phyloP scores from a whole-genome alignment of 2,329 filamentous ascomycete species.

The Fusarium staphyleae region DNA sequence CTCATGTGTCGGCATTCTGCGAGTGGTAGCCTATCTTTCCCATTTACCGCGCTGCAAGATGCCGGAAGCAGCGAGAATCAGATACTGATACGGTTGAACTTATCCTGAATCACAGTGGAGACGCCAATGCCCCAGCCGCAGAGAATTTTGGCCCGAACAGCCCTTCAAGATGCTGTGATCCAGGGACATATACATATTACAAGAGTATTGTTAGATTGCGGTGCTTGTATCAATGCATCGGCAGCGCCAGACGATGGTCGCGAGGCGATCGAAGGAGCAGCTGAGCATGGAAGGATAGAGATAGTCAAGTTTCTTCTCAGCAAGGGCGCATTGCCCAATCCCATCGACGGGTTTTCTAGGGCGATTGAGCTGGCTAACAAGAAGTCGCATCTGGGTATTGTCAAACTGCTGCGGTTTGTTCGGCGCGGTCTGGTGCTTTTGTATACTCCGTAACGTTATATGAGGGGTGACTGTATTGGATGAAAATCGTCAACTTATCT shows the following conservation, averaged over 20 bases:
- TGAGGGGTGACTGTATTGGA: too few relatives aligned
- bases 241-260: neutral
- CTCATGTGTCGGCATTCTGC: fast-evolving
- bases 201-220: neutral
- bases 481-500: too few relatives aligned
- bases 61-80: neutral
- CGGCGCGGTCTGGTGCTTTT: too few relatives aligned
- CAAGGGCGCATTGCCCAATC: neutral
- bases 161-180: constrained; percentile 1
- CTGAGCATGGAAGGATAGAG: constrained; percentile 14
- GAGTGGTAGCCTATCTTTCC: neutral
- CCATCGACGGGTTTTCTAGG: neutral
- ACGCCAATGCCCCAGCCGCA: neutral
- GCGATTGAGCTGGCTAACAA: constrained; percentile 5
- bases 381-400: constrained; percentile 1
- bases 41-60: neutral
- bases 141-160: neutral
- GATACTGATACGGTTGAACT: neutral
- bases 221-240: neutral
- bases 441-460: too few relatives aligned
- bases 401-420: neutral
- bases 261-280: constrained; percentile 10
- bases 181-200: neutral
- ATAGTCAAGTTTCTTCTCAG: constrained; percentile 6
- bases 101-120: neutral